phyloP scores from a whole-genome alignment of 345 rosid genomes.

The Eucalyptus curtisii region DNA sequence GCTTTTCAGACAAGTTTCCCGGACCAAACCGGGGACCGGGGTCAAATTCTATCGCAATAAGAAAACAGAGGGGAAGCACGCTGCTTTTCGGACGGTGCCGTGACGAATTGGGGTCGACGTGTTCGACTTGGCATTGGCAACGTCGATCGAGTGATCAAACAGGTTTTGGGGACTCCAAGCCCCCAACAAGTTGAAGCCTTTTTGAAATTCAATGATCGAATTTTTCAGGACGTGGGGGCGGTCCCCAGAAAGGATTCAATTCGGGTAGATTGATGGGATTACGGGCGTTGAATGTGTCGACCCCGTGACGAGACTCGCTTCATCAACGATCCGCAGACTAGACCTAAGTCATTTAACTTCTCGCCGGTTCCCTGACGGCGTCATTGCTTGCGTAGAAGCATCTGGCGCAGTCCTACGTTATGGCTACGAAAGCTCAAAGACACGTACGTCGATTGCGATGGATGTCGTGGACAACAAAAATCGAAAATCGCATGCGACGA shows the following conservation, averaged over 20 bases:
- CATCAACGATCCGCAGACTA: background rate
- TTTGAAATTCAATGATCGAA: background rate
- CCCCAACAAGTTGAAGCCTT: background rate
- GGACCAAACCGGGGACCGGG: fast-evolving
- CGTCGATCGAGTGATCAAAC: background rate
- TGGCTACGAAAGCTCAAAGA: background rate
- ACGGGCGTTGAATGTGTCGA: background rate
- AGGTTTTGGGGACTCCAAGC: background rate
- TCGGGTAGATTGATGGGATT: background rate
- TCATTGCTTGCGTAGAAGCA: background rate
- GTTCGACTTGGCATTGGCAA: background rate
- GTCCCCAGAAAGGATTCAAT: background rate
- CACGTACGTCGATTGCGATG: background rate
- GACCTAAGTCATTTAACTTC: background rate
- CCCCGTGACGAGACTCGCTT: background rate
- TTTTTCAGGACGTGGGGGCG: background rate
- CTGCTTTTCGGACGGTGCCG: background rate
- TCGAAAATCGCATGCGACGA: background rate
- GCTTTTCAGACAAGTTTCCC: fast-evolving
- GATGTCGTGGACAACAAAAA: background rate
- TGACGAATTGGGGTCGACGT: background rate
- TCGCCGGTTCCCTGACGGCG: background rate
- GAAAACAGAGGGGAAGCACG: background rate
- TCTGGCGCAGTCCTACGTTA: background rate
- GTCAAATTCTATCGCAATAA: background rate